phyloP scores from a whole-genome alignment of 495 filamentous ascomycete species.

The Hyaloscypha variabilis region DNA sequence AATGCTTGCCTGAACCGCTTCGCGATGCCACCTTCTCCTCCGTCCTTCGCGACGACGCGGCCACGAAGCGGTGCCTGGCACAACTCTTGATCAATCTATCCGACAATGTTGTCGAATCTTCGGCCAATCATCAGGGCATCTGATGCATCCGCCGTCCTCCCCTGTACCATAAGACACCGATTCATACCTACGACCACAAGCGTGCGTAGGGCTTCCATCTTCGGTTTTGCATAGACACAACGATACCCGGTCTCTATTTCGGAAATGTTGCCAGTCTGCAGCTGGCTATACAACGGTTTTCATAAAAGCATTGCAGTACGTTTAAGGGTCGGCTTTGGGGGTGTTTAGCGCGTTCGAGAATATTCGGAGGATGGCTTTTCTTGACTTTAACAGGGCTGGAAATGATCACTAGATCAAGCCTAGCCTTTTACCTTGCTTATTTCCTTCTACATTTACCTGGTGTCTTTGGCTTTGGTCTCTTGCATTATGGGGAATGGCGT shows the following conservation, averaged over 20 bases:
- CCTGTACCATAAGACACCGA: slow-evolving; percentile 31
- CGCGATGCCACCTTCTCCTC: slow-evolving; percentile 97
- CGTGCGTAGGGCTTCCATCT: slow-evolving; percentile 30
- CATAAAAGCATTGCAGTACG: slow-evolving; percentile 31
- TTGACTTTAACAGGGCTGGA: background rate
- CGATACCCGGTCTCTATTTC: slow-evolving; percentile 36
- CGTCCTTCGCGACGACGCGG: slow-evolving; percentile 94
- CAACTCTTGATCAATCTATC: slow-evolving; percentile 97
- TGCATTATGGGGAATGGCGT: slow-evolving; percentile 33
- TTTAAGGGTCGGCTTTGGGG: slow-evolving; percentile 20
- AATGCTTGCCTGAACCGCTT: slow-evolving; percentile 95
- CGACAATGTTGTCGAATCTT: slow-evolving; percentile 71
- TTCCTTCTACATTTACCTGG: slow-evolving; percentile 28
- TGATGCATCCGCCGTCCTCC: slow-evolving; percentile 16
- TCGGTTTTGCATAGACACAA: slow-evolving; percentile 36
- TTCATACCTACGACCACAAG: slow-evolving; percentile 19
- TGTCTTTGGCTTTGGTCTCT: slow-evolving; percentile 31
- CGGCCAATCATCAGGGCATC: slow-evolving; percentile 29
- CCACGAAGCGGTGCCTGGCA: slow-evolving; percentile 95
- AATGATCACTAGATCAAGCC: slow-evolving; percentile 8
- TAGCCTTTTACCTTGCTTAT: slow-evolving; percentile 14
- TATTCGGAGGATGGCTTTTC: slow-evolving; percentile 4
- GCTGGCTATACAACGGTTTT: slow-evolving; percentile 32
- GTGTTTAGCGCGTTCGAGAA: slow-evolving; percentile 19
- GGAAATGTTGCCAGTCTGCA: slow-evolving; percentile 24